These are phyloP conservation scores for Poronia punctata DNA, from an alignment of 495 filamentous ascomycete genomes.

Conservation along the genomic window DNA sequence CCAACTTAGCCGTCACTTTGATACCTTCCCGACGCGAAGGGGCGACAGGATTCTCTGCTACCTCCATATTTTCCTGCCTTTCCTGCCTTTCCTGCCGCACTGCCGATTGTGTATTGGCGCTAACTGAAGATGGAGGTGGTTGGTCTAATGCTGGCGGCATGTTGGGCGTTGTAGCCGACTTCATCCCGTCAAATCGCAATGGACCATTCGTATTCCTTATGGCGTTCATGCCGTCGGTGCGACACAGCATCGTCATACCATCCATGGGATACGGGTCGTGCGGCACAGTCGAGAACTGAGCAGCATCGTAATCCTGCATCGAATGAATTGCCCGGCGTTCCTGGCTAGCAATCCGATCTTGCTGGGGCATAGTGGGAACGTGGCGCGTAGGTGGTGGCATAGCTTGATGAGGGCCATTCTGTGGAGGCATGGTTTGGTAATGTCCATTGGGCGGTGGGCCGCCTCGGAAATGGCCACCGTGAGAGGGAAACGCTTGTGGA, in stretches of 20 bases:
- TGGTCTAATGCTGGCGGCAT: too few relatives aligned
- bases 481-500: too few relatives aligned
- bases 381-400: neutral
- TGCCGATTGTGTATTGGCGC: too few relatives aligned
- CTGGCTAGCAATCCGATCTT: constrained; percentile 14
- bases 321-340: constrained; percentile 24
- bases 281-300: constrained; percentile 62
- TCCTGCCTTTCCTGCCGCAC: too few relatives aligned
- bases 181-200: constrained; percentile 2
- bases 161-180: constrained; percentile 1
- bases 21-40: too few relatives aligned
- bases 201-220: constrained; percentile 21
- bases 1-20: too few relatives aligned
- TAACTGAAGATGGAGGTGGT: too few relatives aligned
- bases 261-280: constrained; percentile 94
- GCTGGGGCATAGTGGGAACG: constrained; percentile 4
- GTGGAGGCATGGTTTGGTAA: neutral
- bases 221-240: constrained; percentile 58
- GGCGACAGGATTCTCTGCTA: too few relatives aligned
- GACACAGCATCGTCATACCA: constrained; percentile 98
- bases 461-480: too few relatives aligned
- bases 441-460: too few relatives aligned
- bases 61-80: too few relatives aligned
- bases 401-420: neutral
- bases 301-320: constrained; percentile 45